Conservation (phyloP, 1,284 basidiomycete genomes). For the Ceratobasidium sp. region DNA sequence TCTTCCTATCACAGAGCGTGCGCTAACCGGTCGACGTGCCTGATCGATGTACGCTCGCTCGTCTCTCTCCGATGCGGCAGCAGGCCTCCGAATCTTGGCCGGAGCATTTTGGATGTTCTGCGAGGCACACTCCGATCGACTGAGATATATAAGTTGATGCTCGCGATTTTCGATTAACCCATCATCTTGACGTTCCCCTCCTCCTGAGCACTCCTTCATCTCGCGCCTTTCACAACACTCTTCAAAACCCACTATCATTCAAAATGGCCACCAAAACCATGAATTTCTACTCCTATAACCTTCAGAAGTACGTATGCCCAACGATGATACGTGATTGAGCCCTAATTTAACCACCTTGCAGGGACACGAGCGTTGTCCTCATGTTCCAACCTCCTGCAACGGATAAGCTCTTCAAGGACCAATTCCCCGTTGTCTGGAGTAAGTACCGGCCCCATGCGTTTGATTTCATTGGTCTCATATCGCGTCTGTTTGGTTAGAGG, state of each 20-base stretch:
- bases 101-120: background rate
- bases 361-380: slow-evolving; percentile 29
- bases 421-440: slow-evolving; percentile 37
- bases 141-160: background rate
- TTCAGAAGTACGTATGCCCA: slow-evolving; percentile 13
- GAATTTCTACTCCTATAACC: slow-evolving; percentile 16
- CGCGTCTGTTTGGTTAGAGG: background rate
- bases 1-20: background rate
- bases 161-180: background rate
- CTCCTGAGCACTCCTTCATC: background rate
- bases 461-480: background rate
- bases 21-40: background rate
- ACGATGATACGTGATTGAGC: background rate
- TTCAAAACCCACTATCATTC: background rate
- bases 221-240: background rate
- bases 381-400: slow-evolving; percentile 2
- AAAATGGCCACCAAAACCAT: slow-evolving; percentile 31
- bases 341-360: background rate
- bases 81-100: background rate
- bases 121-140: background rate
- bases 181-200: background rate
- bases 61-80: background rate
- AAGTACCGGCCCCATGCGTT: background rate
- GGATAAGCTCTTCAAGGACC: slow-evolving; percentile 8
- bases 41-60: background rate